Percentiles rank a stretch among this genome's conserved stretches.
phyloP scores from a whole-genome alignment of 345 rosid species.

The Populus simonii region DNA sequence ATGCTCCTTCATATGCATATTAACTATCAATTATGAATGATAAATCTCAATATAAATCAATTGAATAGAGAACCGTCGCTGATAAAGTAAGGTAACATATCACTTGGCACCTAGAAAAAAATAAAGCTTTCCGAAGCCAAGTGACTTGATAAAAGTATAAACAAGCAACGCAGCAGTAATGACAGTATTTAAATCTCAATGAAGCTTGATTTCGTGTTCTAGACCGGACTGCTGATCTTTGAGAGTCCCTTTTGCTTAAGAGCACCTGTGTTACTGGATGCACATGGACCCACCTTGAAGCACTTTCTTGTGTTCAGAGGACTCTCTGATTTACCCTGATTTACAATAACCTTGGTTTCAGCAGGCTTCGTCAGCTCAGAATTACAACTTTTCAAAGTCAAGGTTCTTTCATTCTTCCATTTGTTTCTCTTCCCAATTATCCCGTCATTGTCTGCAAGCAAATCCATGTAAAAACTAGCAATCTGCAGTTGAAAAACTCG shows the following conservation, averaged over 20 bases:
- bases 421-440: constrained; percentile 22
- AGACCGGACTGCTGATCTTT: not conserved
- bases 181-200: too few species aligned
- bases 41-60: too few species aligned
- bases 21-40: too few species aligned
- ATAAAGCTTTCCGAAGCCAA: too few species aligned
- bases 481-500: too few species aligned
- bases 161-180: too few species aligned
- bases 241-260: not conserved
- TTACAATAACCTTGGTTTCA: not conserved
- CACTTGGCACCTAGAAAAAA: too few species aligned
- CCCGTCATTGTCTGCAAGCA: constrained; percentile 30
- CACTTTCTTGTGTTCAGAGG: not conserved
- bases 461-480: not conserved
- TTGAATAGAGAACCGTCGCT: too few species aligned
- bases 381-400: constrained; percentile 7
- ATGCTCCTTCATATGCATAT: too few species aligned
- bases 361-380: not conserved
- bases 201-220: too few species aligned
- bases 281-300: not conserved
- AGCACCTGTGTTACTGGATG: not conserved
- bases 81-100: too few species aligned
- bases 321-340: not conserved
- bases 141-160: too few species aligned
- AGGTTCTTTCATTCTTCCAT: not conserved